Conservation (phyloP, 345 rosid genomes). For the Citropsis articulata region DNA sequence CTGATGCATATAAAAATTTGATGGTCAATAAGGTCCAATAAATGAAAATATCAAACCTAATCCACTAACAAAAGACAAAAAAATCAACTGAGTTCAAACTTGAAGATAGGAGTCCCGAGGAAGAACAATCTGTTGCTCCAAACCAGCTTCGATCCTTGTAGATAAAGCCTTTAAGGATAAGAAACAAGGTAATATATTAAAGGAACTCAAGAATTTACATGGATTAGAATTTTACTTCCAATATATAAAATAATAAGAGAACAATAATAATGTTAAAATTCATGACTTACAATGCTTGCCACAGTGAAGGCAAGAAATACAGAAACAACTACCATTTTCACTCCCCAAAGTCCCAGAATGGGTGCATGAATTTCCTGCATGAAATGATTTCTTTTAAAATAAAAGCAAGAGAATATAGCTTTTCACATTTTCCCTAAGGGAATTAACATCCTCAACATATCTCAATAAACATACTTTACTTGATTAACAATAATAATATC, state of each 20-base stretch:
- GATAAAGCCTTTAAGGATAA: conserved; percentile 38
- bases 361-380: conserved; percentile 52
- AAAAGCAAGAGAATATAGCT: background rate
- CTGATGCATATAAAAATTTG: conserved; percentile 26
- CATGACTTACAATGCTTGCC: conserved; percentile 51
- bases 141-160: conserved; percentile 53
- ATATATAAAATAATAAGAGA: background rate
- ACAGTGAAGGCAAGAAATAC: conserved; percentile 46
- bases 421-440: background rate
- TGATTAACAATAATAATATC: background rate
- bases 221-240: background rate
- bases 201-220: background rate
- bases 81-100: conserved; percentile 26
- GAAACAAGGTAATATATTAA: background rate
- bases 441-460: background rate
- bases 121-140: conserved; percentile 62
- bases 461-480: background rate
- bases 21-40: background rate
- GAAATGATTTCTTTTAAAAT: background rate
- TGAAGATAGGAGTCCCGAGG: conserved; percentile 67
- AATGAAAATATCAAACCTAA: background rate
- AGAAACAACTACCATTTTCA: conserved; percentile 44
- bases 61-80: background rate
- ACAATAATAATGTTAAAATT: background rate
- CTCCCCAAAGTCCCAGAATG: conserved; percentile 47